Conservation (phyloP, 257 asterid genomes). For the Catharanthus roseus region DNA sequence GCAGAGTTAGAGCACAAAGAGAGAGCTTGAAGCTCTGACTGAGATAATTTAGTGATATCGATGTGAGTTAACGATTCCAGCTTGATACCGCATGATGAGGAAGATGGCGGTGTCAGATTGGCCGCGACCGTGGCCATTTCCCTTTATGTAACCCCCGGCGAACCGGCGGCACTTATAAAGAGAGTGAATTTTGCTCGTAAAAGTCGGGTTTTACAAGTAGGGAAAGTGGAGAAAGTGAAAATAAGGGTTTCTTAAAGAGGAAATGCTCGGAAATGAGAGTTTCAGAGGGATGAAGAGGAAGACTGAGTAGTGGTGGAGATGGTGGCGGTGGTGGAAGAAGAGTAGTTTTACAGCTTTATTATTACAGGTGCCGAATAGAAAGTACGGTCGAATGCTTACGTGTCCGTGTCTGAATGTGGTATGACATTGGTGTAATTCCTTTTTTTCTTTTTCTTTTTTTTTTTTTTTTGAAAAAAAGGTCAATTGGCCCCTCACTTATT, state of each 20-base stretch:
- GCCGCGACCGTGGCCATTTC: constrained; percentile 47
- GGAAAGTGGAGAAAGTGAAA: no score
- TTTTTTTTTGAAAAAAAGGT: no score
- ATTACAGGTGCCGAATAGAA: not conserved
- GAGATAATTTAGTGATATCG: constrained; percentile 55
- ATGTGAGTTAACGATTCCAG: constrained; percentile 43
- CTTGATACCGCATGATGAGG: constrained; percentile 28
- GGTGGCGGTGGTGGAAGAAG: not conserved
- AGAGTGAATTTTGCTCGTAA: not conserved
- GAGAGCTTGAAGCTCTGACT: constrained; percentile 75
- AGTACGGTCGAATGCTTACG: not conserved
- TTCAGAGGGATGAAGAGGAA: not conserved
- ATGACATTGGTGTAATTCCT: no score
- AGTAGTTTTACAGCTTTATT: not conserved
- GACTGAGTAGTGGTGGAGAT: not conserved
- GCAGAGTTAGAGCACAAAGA: constrained; percentile 55
- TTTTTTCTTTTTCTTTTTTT: no score
- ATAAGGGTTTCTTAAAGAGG: no score
- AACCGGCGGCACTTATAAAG: not conserved
- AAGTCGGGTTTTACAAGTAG: not conserved
- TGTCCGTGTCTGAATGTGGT: not conserved
- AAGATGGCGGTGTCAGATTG: constrained; percentile 17
- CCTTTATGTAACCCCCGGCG: not conserved
- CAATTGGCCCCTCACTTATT: no score
- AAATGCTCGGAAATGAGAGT: not conserved